Conservation (phyloP, 768 basidiomycete genomes). For the Daedaleopsis nitida region DNA sequence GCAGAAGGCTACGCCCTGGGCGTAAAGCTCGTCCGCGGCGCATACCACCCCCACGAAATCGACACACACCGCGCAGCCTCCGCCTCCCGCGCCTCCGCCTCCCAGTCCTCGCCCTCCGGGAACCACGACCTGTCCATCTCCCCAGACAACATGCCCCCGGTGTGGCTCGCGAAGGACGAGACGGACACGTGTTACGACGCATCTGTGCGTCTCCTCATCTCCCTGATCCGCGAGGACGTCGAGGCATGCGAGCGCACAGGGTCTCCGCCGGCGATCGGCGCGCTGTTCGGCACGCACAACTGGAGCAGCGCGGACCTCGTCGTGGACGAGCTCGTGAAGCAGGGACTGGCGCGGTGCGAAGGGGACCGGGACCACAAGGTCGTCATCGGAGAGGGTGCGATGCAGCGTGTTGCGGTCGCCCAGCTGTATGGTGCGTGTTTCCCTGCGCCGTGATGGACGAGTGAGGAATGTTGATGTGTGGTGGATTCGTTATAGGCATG, state of each 20-base stretch:
- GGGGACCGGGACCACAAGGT: constrained; percentile 24
- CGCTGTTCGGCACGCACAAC: constrained; percentile 90
- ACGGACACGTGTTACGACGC: constrained; percentile 77
- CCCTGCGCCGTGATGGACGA: background rate
- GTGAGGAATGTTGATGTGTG: background rate
- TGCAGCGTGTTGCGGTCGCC: constrained; percentile 70
- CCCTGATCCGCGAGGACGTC: constrained; percentile 56
- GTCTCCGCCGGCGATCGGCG: constrained; percentile 46
- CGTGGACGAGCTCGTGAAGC: constrained; percentile 56
- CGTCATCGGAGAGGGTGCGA: constrained; percentile 51
- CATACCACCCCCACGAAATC: constrained; percentile 82
- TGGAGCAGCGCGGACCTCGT: constrained; percentile 65
- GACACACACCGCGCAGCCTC: constrained; percentile 43
- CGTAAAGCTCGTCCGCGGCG: constrained; percentile 91
- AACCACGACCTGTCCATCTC: constrained; percentile 50
- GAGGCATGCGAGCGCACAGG: constrained; percentile 11
- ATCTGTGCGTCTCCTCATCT: constrained; percentile 57
- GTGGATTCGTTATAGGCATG: constrained; percentile 64
- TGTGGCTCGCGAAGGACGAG: constrained; percentile 66
- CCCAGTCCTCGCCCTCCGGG: constrained; percentile 9
- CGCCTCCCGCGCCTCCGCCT: constrained; percentile 3
- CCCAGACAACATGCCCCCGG: constrained; percentile 60
- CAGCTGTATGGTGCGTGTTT: constrained; percentile 75
- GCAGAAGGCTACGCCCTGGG: constrained; percentile 73
- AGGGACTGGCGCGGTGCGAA: constrained; percentile 50